These are phyloP conservation scores for Umbelopsis isabellina DNA, from an alignment of 192 early-diverging fungal species.

Conservation along the genomic window DNA sequence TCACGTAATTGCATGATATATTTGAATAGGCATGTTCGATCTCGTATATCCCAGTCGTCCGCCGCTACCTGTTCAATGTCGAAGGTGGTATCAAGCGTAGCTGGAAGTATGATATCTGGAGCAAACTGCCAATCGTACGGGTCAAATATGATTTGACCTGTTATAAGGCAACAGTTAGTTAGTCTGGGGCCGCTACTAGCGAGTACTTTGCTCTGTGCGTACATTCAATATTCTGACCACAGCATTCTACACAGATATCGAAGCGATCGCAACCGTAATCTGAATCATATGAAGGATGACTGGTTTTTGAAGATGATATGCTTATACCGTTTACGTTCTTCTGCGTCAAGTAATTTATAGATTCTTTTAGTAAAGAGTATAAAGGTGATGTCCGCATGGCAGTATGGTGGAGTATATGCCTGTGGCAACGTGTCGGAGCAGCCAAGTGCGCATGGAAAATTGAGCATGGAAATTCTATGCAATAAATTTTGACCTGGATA, in stretches of 20 bases:
- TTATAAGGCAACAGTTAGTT: neutral
- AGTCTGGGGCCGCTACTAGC: neutral
- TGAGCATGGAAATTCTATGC: too few species aligned
- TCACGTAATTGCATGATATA: slow-evolving; percentile 13
- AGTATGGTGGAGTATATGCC: neutral
- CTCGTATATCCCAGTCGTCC: slow-evolving; percentile 16
- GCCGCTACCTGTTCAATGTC: neutral
- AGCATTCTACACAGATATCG: neutral
- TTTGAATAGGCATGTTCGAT: slow-evolving; percentile 15
- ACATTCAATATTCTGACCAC: slow-evolving; percentile 18
- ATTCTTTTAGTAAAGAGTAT: slow-evolving; percentile 7
- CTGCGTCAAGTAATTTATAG: neutral
- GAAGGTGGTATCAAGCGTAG: neutral
- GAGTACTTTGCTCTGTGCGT: neutral
- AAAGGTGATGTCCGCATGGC: slow-evolving; percentile 9
- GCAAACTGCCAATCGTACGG: slow-evolving; percentile 9
- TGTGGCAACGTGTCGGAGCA: too few species aligned
- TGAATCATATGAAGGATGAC: slow-evolving; percentile 9
- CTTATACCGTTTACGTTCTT: neutral
- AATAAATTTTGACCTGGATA: too few species aligned
- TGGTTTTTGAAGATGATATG: neutral
- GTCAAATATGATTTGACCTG: slow-evolving; percentile 11
- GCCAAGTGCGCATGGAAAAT: too few species aligned
- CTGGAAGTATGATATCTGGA: slow-evolving; percentile 1
- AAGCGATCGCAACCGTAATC: slow-evolving; percentile 15